These are phyloP conservation scores for Ophiorrhiza pumila DNA, from an alignment of 257 asterid species.

Conservation along the genomic window DNA sequence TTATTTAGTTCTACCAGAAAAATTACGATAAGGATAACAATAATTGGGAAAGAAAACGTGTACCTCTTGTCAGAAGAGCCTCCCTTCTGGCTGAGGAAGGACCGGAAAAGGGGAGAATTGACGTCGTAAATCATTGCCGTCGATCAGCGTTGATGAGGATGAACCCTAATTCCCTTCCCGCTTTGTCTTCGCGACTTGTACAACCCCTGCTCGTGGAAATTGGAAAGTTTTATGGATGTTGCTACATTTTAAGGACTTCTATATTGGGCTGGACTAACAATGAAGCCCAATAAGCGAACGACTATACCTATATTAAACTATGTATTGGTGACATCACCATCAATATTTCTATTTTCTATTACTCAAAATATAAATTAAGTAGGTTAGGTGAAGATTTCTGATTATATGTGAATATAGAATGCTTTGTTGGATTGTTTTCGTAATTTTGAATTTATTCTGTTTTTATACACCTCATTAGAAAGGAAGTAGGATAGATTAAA, in stretches of 20 bases:
- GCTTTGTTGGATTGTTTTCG: no score
- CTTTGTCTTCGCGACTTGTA: not conserved
- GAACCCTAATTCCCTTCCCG: conserved; percentile 14
- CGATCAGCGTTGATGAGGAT: not conserved
- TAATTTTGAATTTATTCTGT: no score
- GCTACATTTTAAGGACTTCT: not conserved
- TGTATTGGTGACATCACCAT: no score
- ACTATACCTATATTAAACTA: no score
- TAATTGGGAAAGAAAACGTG: not conserved
- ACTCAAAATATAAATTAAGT: no score
- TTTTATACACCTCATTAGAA: no score
- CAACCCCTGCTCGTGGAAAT: not conserved
- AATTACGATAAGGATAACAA: not conserved
- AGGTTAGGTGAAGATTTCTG: no score
- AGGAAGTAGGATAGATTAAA: no score
- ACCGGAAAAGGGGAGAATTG: conserved; percentile 48
- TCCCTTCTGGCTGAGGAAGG: conserved; percentile 52
- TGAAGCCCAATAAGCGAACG: conserved; percentile 15
- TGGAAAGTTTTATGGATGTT: not conserved
- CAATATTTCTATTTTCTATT: no score
- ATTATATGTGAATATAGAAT: no score
- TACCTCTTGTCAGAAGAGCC: conserved; percentile 45
- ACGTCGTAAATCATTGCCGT: conserved; percentile 49
- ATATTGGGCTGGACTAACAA: not conserved
- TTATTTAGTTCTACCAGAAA: not conserved